Evolutionary conservation across 768 basidiomycete genomes (phyloP).

Genomic region (Austroboletus festivus): DNA sequence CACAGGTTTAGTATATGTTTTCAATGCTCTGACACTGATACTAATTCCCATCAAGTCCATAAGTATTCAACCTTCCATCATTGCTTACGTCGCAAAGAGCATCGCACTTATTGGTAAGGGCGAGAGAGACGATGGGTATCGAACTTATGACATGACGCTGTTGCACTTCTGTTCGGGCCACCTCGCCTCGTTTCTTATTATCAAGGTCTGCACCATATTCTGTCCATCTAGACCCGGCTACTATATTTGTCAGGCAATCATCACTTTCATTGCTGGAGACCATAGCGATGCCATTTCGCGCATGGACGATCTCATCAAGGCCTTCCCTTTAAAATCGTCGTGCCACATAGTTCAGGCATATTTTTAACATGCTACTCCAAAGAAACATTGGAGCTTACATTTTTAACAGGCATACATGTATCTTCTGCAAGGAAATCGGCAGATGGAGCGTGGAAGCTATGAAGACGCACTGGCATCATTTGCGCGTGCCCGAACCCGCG

Average conservation of each 20-base stretch:
- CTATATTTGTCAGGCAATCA: background rate
- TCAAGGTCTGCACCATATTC: conserved; percentile 9
- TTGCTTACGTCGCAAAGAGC: background rate
- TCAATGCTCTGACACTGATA: background rate
- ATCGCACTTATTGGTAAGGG: background rate
- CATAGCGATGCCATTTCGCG: conserved; percentile 4
- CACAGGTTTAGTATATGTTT: background rate
- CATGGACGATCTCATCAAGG: background rate
- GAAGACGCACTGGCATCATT: background rate
- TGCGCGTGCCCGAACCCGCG: background rate
- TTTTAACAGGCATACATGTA: background rate
- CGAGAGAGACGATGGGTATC: background rate
- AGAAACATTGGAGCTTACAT: background rate
- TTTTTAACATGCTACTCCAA: background rate
- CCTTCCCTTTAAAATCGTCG: background rate
- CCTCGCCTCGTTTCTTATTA: background rate
- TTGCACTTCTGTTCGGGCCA: background rate
- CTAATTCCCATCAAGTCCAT: background rate
- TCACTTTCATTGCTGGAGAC: background rate
- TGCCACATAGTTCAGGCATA: conserved; percentile 2
- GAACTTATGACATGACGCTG: conserved; percentile 1
- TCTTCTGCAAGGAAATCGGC: background rate
- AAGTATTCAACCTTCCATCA: background rate
- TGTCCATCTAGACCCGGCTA: background rate
- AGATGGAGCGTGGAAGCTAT: background rate